Percentiles rank a stretch among this genome's conserved stretches.
These are phyloP conservation scores for Peniophora sp. DNA, from an alignment of 1,284 basidiomycete genomes.

Conservation along the genomic window DNA sequence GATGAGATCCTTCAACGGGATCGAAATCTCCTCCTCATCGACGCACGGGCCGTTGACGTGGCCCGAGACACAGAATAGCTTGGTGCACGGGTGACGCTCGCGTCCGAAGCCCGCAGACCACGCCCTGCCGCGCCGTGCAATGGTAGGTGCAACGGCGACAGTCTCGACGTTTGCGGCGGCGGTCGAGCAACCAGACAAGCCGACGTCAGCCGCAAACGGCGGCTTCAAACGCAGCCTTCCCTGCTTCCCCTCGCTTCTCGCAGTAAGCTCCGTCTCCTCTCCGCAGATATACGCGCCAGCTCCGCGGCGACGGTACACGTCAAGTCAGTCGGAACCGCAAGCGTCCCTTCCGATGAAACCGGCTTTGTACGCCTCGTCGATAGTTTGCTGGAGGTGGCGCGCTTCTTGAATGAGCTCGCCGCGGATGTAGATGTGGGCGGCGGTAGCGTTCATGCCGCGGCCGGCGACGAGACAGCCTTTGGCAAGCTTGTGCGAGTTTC, in stretches of 20 bases:
- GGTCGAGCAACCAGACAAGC: slow-evolving; percentile 92
- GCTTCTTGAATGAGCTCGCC: slow-evolving; percentile 98
- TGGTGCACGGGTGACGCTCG: slow-evolving; percentile 95
- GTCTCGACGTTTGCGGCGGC: slow-evolving; percentile 99
- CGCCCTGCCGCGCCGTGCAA: slow-evolving; percentile 82
- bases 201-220: slow-evolving; percentile 98
- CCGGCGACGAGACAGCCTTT: slow-evolving; percentile 98
- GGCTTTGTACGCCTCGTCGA: slow-evolving; percentile 89
- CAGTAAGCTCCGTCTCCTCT: slow-evolving; percentile 97
- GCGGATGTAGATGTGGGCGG: slow-evolving; percentile 98
- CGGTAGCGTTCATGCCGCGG: slow-evolving; percentile 95
- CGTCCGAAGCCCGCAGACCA: slow-evolving; percentile 95
- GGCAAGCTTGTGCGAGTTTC: slow-evolving; percentile 96
- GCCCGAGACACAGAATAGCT: slow-evolving; percentile 92
- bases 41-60: slow-evolving; percentile 99
- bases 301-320: slow-evolving; percentile 95
- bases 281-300: slow-evolving; percentile 99
- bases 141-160: slow-evolving; percentile 94
- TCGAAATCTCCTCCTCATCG: slow-evolving; percentile 98
- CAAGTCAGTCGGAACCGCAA: slow-evolving; percentile 88
- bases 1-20: slow-evolving; percentile 87
- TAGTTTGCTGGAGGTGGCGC: slow-evolving; percentile 87
- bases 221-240: slow-evolving; percentile 97
- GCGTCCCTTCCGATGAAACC: slow-evolving; percentile 92
- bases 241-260: slow-evolving; percentile 95